Base-by-base conservation (phyloP, 2,329 filamentous ascomycete genomes). In the Alternaria postmessia region DNA sequence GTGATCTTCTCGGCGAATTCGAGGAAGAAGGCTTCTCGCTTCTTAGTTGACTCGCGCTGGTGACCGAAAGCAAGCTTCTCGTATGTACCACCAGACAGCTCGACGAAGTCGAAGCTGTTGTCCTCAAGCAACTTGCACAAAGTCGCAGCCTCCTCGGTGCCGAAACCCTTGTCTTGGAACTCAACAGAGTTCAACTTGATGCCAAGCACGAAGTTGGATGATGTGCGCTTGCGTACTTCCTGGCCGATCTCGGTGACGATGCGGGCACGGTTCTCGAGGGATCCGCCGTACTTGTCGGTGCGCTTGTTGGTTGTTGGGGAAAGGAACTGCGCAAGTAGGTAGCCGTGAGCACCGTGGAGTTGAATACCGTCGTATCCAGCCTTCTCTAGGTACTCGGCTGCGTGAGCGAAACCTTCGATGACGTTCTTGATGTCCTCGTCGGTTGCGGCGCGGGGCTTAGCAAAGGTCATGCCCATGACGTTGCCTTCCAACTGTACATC, bases 161-260 rank as follows among this genome's bases (percentile, higher is more conserved):
- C 76, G 73, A 86, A 83, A 0, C 84, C 85, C 26, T 81, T 80
- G 16, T 81, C 81, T 64, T 86, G 83, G 75, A 86, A 86, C 68
- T 86, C 84, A 47, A 85, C 83, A n/a, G 77, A 81, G 78, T 88
- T 88, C 64, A 88, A 77, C 78, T 88, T 88, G 75, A 88, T 86
- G 44, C 82, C 80, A 11, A 88, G 64, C 39, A 83, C 74, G 66
- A 87, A 84, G 34, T 51, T 63, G 1, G 73, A 52, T 0, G 71
- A 70, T 9, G 77, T 78, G 38, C 77, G 77, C 52, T 70, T 66
- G 44, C 78, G 78, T 32, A 81, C 66, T 52, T 73, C 80, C 30
- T 75, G 60, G 2, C 76, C 76, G 41, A 82, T 79, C 52, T 82
- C 80, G 46, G 76, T 64, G 56, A 81, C 77, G 34, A 82, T 57